These are phyloP conservation scores for Botrytis elliptica DNA, from an alignment of 2,329 filamentous ascomycete genomes.

Conservation along the genomic window DNA sequence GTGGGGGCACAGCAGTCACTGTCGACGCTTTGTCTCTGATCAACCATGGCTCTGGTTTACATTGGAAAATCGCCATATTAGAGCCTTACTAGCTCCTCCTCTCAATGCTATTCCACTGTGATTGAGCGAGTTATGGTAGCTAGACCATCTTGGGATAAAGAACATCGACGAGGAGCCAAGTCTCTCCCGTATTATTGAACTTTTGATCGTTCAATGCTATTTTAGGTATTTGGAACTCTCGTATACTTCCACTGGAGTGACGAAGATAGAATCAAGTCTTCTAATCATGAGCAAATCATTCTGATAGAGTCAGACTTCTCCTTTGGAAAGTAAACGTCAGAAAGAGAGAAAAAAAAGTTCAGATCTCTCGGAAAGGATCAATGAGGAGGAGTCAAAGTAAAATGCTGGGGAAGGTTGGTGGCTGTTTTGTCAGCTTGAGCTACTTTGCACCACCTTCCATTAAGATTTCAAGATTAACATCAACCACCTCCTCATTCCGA, in stretches of 20 bases:
- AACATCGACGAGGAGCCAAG: background rate
- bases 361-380: background rate
- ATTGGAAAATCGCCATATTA: background rate
- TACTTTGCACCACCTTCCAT: background rate
- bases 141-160: background rate
- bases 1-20: background rate
- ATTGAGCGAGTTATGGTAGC: background rate
- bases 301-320: background rate
- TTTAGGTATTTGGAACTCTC: background rate
- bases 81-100: too few relatives aligned
- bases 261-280: background rate
- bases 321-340: too few relatives aligned
- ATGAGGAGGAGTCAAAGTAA: background rate
- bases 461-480: background rate
- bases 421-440: constrained; percentile 5
- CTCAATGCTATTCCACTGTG: background rate
- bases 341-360: background rate
- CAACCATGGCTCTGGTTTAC: too few relatives aligned
- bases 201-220: background rate
- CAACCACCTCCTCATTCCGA: background rate
- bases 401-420: background rate
- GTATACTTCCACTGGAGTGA: background rate
- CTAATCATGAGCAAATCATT: background rate
- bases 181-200: background rate
- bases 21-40: background rate